Evolutionary conservation across 495 filamentous ascomycete genomes (phyloP).

Genomic region (Lasiosphaeria hispida): DNA sequence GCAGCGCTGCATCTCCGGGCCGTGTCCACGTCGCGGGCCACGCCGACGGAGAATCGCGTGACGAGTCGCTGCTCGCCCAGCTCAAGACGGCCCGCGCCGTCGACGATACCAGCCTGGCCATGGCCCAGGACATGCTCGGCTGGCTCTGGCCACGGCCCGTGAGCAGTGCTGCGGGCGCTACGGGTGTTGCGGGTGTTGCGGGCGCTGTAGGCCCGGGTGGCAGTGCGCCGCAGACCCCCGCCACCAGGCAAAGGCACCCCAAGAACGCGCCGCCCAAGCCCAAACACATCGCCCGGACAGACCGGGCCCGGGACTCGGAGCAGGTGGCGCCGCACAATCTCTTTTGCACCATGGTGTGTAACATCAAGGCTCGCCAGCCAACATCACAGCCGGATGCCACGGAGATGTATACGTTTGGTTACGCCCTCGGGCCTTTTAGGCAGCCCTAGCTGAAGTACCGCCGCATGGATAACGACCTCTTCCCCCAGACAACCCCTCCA

Average conservation of each 20-base stretch:
- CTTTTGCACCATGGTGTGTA: too few relatives aligned
- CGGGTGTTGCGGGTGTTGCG: slow-evolving; percentile 4
- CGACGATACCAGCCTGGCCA: slow-evolving; percentile 7
- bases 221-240: slow-evolving; percentile 3
- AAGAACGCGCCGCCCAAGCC: slow-evolving; percentile 3
- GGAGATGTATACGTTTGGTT: too few relatives aligned
- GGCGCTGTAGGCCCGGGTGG: slow-evolving; percentile 2
- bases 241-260: slow-evolving; percentile 4
- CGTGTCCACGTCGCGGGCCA: slow-evolving; percentile 4
- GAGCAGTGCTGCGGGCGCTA: not conserved
- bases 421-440: slow-evolving; percentile 11
- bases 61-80: slow-evolving; percentile 8
- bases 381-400: too few relatives aligned
- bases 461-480: slow-evolving; percentile 10
- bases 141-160: slow-evolving; percentile 9
- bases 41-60: slow-evolving; percentile 7
- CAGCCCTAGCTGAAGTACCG: slow-evolving; percentile 9
- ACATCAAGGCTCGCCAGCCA: too few relatives aligned
- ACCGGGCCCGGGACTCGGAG: slow-evolving; percentile 5
- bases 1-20: slow-evolving; percentile 7
- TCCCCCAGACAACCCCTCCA: slow-evolving; percentile 6
- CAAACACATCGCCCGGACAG: slow-evolving; percentile 6
- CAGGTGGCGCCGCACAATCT: slow-evolving; percentile 3
- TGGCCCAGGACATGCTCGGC: slow-evolving; percentile 7
- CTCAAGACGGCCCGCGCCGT: slow-evolving; percentile 9